Percentiles rank a stretch among this genome's conserved stretches.
Conservation (phyloP, 768 basidiomycete species). For the Leucocoprinus birnbaumii region DNA sequence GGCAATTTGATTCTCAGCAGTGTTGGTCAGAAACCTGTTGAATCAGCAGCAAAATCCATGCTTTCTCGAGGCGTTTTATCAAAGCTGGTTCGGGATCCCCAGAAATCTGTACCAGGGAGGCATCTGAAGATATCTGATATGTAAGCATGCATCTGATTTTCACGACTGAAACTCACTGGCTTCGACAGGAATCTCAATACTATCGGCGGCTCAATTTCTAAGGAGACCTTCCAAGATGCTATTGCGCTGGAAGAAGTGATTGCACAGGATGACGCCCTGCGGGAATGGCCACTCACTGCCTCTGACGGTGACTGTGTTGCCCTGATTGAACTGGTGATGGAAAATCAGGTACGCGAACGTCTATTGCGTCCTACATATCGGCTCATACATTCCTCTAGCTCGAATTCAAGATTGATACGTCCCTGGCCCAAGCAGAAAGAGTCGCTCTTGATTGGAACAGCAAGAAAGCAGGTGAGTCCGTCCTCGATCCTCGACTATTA, state of each 20-base stretch:
- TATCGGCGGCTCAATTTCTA: constrained; percentile 58
- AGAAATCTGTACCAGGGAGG: constrained; percentile 67
- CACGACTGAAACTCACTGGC: neutral
- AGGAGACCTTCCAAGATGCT: constrained; percentile 74
- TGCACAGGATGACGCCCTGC: constrained; percentile 48
- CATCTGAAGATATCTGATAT: constrained; percentile 74
- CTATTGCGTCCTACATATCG: neutral
- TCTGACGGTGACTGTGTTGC: constrained; percentile 81
- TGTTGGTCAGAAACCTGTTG: constrained; percentile 54
- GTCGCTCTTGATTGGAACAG: constrained; percentile 76
- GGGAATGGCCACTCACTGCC: constrained; percentile 78
- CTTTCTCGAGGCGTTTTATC: constrained; percentile 65
- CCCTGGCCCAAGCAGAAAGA: constrained; percentile 53
- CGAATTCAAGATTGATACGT: constrained; percentile 69
- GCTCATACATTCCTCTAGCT: constrained; percentile 39
- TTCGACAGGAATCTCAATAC: constrained; percentile 60
- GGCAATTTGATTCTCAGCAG: constrained; percentile 56
- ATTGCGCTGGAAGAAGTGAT: constrained; percentile 51
- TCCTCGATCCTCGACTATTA: too few species aligned
- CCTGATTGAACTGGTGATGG: constrained; percentile 78
- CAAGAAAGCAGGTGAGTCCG: constrained; percentile 73
- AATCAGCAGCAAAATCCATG: constrained; percentile 55
- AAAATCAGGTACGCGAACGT: constrained; percentile 61
- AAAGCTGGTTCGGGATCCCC: constrained; percentile 59
- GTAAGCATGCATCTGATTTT: constrained; percentile 27